phyloP scores from a whole-genome alignment of 2,329 filamentous ascomycete species.

The Alternaria atra region DNA sequence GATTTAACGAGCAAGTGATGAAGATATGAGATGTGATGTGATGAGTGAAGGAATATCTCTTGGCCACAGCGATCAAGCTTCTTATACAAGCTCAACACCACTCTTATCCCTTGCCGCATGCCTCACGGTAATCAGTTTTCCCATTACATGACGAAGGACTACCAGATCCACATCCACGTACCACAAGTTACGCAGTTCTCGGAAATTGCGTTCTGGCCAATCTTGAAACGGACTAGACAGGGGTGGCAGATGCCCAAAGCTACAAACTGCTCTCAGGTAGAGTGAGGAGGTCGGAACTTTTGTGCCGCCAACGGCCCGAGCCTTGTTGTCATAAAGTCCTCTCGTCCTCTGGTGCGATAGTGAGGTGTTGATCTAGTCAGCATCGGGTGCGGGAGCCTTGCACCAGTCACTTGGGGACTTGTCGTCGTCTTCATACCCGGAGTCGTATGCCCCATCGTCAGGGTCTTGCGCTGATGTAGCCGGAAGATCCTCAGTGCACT shows the following conservation, averaged over 20 bases:
- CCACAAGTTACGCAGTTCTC: not conserved
- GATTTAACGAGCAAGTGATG: not conserved
- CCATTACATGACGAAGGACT: conserved; percentile 4
- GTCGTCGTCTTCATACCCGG: not conserved
- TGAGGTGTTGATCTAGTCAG: not conserved
- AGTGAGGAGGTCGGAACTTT: not conserved
- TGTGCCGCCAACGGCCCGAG: conserved; percentile 3
- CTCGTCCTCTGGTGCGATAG: not conserved
- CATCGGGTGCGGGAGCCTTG: not conserved
- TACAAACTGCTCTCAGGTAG: not conserved
- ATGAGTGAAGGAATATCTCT: not conserved
- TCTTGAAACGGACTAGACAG: conserved; percentile 8
- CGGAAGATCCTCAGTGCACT: not conserved
- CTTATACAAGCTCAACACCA: not conserved
- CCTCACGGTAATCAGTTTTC: not conserved
- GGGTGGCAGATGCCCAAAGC: not conserved
- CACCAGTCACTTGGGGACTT: not conserved
- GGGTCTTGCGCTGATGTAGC: not conserved
- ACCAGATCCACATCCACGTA: conserved; percentile 1
- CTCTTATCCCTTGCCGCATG: not conserved
- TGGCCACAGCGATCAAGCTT: not conserved
- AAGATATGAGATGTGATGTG: not conserved
- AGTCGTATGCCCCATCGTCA: not conserved
- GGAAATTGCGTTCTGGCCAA: not conserved
- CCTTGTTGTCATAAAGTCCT: not conserved